Evolutionary conservation across 1,284 basidiomycete species (phyloP).

Genomic region (Marasmius tenuissimus): DNA sequence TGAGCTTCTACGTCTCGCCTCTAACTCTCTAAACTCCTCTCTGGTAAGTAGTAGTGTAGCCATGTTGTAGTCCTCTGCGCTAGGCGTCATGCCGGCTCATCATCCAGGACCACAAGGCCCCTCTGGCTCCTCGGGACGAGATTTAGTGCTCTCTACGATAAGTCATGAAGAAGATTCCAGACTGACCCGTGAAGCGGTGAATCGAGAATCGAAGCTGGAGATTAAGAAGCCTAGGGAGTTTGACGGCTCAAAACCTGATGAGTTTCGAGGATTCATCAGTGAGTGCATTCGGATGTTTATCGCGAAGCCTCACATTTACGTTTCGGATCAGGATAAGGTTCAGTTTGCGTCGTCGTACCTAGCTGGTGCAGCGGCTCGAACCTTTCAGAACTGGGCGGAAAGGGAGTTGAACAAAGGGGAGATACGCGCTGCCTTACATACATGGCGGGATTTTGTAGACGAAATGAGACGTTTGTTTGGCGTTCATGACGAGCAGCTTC

Average conservation of each 20-base stretch:
- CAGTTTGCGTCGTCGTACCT: slow-evolving; percentile 2
- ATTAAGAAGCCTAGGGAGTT: slow-evolving; percentile 1
- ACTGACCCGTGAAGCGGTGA: background rate
- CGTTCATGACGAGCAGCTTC: background rate
- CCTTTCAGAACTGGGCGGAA: slow-evolving; percentile 2
- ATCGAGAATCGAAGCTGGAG: background rate
- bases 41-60: no score
- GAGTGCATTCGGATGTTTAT: background rate
- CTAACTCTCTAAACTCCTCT: no score
- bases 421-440: background rate
- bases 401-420: background rate
- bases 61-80: no score
- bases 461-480: background rate
- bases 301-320: background rate
- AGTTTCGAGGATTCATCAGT: background rate
- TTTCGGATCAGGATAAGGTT: background rate
- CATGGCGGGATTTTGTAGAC: background rate
- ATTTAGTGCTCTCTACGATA: background rate
- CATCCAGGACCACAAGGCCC: background rate
- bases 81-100: no score
- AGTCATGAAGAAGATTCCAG: background rate
- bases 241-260: background rate
- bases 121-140: background rate
- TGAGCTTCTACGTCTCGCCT: no score
- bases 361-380: background rate